Evolutionary conservation across 108 stramenopile genomes (phyloP).

Genomic region (Skeletonema menzelii): DNA sequence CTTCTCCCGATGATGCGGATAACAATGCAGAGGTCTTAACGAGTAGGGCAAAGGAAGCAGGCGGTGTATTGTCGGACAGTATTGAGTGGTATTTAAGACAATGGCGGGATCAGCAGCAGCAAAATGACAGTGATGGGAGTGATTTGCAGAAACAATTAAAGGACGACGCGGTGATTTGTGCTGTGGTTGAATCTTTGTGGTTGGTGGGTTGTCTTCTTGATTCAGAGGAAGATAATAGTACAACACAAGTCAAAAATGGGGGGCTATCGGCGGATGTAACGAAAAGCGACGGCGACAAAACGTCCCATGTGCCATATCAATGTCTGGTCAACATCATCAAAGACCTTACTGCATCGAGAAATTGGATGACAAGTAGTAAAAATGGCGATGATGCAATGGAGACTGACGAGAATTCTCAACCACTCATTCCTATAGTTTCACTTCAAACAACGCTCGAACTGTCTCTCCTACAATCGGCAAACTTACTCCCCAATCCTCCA

Average conservation of each 20-base stretch:
- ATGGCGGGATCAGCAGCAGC: not conserved
- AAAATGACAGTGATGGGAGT: not conserved
- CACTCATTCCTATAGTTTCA: conserved; percentile 24
- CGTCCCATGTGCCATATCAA: not conserved
- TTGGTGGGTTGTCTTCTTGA: conserved; percentile 30
- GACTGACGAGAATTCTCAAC: not conserved
- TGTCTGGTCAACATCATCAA: conserved; percentile 8
- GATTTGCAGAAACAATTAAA: not conserved
- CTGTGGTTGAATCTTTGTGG: conserved; percentile 38
- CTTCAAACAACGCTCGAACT: conserved; percentile 37
- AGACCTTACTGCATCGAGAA: not conserved
- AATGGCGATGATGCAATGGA: not conserved
- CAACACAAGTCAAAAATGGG: not conserved
- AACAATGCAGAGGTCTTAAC: not conserved
- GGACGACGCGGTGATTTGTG: conserved; percentile 24
- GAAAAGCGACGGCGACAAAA: not conserved
- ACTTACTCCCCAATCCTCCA: conserved; percentile 24
- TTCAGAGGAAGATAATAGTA: not conserved
- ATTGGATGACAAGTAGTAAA: not conserved
- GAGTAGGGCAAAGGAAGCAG: conserved; percentile 4
- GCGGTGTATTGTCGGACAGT: not conserved
- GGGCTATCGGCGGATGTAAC: not conserved
- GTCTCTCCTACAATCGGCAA: conserved; percentile 20
- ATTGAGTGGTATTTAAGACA: conserved; percentile 16
- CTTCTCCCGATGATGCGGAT: not conserved